Conservation (phyloP, 164 flowering plant genomes). For the Tetrastigma voinierianum region DNA sequence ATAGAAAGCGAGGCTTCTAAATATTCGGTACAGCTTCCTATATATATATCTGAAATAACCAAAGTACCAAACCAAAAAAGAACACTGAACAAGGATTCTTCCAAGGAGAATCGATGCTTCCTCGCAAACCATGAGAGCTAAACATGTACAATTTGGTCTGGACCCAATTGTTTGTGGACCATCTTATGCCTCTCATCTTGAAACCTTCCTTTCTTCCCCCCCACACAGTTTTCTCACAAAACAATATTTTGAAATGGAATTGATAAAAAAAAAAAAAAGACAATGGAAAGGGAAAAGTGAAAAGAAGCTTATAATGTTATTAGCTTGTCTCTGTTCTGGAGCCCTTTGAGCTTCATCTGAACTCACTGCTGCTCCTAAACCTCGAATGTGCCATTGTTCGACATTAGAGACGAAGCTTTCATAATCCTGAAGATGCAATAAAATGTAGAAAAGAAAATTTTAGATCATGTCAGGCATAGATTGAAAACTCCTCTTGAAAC, state of each 20-base stretch:
- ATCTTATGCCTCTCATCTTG: background rate
- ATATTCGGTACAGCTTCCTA: slow-evolving; percentile 10
- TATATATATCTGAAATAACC: background rate
- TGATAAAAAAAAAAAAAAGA: background rate
- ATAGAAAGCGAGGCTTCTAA: background rate
- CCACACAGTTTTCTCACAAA: too few relatives aligned
- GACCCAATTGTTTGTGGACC: background rate
- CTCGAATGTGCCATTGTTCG: slow-evolving; percentile 14
- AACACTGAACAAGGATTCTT: slow-evolving; percentile 1
- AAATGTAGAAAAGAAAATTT: background rate
- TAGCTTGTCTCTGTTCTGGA: slow-evolving; percentile 25
- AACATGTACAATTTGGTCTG: slow-evolving; percentile 19
- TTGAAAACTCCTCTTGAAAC: background rate
- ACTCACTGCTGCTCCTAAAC: slow-evolving; percentile 14
- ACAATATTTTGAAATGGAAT: background rate
- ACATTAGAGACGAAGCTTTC: slow-evolving; percentile 15
- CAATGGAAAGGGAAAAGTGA: background rate
- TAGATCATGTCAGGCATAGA: too few relatives aligned
- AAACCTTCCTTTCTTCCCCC: background rate
- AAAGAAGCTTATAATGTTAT: slow-evolving; percentile 2
- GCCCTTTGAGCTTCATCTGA: slow-evolving; percentile 36
- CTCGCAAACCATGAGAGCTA: slow-evolving; percentile 6
- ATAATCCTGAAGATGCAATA: slow-evolving; percentile 19
- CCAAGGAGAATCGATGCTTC: slow-evolving; percentile 1
- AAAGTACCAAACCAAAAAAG: slow-evolving; percentile 1